Conservation (phyloP, 192 early-diverging fungal species). For the Lobosporangium transversale region DNA sequence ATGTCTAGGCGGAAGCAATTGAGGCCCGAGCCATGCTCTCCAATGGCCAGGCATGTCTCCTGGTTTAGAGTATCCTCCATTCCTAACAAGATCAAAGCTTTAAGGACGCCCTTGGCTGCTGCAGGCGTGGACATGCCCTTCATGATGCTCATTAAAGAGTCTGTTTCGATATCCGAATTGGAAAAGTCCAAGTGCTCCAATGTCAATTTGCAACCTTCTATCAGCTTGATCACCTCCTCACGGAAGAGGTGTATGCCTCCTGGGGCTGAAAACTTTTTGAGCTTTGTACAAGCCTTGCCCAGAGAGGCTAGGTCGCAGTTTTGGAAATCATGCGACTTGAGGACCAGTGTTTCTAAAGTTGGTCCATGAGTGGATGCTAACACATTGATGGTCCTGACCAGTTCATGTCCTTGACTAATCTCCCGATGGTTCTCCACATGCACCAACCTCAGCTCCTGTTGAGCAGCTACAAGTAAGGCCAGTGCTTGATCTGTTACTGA, state of each 20-base stretch:
- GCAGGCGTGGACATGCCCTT: constrained; percentile 28
- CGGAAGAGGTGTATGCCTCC: constrained; percentile 35
- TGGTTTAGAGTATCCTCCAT: constrained; percentile 49
- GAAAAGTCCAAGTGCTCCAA: constrained; percentile 52
- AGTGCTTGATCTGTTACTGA: constrained; percentile 40
- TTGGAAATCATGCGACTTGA: constrained; percentile 49
- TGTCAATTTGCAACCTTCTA: constrained; percentile 40
- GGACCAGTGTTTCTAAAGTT: constrained; percentile 30
- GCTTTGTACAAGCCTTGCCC: constrained; percentile 32
- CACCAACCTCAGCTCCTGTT: constrained; percentile 16
- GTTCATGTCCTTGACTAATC: constrained; percentile 42
- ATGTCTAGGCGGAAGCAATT: constrained; percentile 52
- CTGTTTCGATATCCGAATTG: constrained; percentile 50
- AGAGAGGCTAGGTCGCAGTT: constrained; percentile 32
- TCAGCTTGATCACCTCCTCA: constrained; percentile 27
- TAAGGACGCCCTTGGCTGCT: constrained; percentile 37
- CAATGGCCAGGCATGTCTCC: constrained; percentile 44
- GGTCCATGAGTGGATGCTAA: constrained; percentile 16
- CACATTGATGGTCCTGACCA: constrained; percentile 24
- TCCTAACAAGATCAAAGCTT: constrained; percentile 36
- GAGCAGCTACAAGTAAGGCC: constrained; percentile 19
- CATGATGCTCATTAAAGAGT: constrained; percentile 27
- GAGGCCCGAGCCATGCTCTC: constrained; percentile 37
- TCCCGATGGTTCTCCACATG: constrained; percentile 49
- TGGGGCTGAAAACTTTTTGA: constrained; percentile 37